Evolutionary conservation across 176 grass and related monocot genomes (phyloP).

Genomic region (Alopecurus myosuroides): DNA sequence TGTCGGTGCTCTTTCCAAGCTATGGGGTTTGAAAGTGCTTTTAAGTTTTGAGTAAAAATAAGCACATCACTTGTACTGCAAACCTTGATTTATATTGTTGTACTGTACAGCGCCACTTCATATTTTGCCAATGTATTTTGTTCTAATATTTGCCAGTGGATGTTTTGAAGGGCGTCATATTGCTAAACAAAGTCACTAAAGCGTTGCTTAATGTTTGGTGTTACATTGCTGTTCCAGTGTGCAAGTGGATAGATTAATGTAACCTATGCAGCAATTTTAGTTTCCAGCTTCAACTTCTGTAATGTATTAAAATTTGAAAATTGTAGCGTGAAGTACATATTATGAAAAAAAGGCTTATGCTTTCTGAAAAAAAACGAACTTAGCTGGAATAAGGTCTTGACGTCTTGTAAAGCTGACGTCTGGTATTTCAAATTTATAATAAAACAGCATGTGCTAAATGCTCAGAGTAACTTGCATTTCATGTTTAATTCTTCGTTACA

Average conservation of each 20-base stretch:
- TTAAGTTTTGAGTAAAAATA: neutral
- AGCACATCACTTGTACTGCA: neutral
- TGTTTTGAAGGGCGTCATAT: slow-evolving; percentile 8
- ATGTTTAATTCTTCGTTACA: slow-evolving; percentile 58
- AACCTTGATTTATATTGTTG: slow-evolving; percentile 4
- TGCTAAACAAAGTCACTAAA: neutral
- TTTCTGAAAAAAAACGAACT: slow-evolving; percentile 12
- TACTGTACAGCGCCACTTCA: neutral
- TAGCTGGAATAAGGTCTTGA: slow-evolving; percentile 23
- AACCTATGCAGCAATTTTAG: neutral
- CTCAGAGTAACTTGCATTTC: slow-evolving; percentile 28
- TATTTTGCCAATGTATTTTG: neutral
- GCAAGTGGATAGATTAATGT: neutral
- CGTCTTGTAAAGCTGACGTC: neutral
- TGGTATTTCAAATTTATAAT: slow-evolving; percentile 16
- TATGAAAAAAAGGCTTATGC: slow-evolving; percentile 11
- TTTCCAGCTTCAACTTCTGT: slow-evolving; percentile 8
- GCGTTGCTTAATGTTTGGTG: slow-evolving; percentile 5
- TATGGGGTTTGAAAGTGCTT: slow-evolving; percentile 10
- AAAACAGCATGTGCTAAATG: slow-evolving; percentile 10
- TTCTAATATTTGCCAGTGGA: neutral
- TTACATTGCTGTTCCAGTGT: neutral
- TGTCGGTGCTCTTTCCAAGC: neutral
- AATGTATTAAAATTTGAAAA: neutral
- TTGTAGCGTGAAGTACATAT: neutral